phyloP scores from a whole-genome alignment of 257 asterid genomes.

The Fraxinus anomala region DNA sequence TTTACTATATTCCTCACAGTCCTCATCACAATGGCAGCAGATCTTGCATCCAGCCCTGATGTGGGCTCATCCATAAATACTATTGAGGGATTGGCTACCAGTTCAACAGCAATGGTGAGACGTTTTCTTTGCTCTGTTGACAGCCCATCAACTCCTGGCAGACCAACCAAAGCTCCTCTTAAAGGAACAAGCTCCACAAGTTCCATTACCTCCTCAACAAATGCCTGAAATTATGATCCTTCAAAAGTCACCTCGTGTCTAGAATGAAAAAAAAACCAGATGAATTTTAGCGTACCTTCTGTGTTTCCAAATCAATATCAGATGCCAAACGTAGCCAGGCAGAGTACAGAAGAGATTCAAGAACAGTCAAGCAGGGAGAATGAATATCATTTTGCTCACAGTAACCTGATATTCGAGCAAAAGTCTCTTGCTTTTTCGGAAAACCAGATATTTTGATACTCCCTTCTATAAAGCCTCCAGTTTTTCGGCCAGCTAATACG shows the following conservation, averaged over 20 bases:
- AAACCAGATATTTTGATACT: conserved; percentile 76
- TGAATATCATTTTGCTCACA: conserved; percentile 97
- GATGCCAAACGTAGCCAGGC: conserved; percentile 85
- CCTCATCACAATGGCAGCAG: conserved; percentile 71
- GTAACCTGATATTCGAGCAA: conserved; percentile 95
- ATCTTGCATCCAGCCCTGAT: conserved; percentile 61
- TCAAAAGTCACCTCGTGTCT: conserved; percentile 30
- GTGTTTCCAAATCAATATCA: conserved; percentile 78
- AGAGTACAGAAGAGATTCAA: conserved; percentile 87
- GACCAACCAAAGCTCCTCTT: conserved; percentile 51
- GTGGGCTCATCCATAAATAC: conserved; percentile 69
- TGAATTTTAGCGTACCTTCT: conserved; percentile 53
- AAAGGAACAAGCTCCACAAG: conserved; percentile 54
- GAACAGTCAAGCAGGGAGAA: conserved; percentile 89
- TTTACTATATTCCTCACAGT: conserved; percentile 59
- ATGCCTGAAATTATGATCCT: conserved; percentile 41
- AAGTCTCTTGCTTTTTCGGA: conserved; percentile 88
- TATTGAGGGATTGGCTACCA: conserved; percentile 60
- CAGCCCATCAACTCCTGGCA: conserved; percentile 55
- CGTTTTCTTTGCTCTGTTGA: conserved; percentile 63
- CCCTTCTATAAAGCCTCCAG: conserved; percentile 91
- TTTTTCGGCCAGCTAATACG: conserved; percentile 93
- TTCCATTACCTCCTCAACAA: conserved; percentile 60
- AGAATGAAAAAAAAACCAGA: conserved; percentile 16
- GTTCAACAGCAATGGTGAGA: conserved; percentile 67